A percentile compares a stretch with the other conserved stretches of the same genome.
Evolutionary conservation across 345 rosid species (phyloP).

Genomic region (Turritis glabra): DNA sequence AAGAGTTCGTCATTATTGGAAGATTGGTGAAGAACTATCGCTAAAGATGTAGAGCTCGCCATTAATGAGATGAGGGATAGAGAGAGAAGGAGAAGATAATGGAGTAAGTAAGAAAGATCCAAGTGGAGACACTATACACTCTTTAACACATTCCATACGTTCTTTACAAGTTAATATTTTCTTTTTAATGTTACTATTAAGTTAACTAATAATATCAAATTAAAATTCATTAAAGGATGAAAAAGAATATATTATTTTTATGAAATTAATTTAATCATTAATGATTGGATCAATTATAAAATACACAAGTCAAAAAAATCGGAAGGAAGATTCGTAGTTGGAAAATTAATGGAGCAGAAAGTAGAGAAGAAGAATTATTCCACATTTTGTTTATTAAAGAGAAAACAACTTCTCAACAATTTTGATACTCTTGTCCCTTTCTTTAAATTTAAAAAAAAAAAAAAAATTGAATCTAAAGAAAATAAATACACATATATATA

Average conservation of each 20-base stretch:
- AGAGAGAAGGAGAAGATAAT: slow-evolving; percentile 23
- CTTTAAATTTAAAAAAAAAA: background rate
- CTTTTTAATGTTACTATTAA: background rate
- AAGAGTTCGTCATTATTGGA: slow-evolving; percentile 66
- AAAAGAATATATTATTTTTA: background rate
- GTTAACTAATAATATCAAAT: background rate
- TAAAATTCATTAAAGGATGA: background rate
- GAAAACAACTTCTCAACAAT: slow-evolving; percentile 37
- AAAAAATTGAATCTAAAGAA: background rate
- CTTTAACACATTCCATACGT: slow-evolving; percentile 31
- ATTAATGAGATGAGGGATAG: slow-evolving; percentile 16
- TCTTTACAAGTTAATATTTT: slow-evolving; percentile 18
- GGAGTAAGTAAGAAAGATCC: slow-evolving; percentile 33
- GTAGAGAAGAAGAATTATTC: slow-evolving; percentile 18
- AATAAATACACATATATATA: background rate
- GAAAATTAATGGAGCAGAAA: slow-evolving; percentile 32
- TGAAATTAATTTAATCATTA: slow-evolving; percentile 5
- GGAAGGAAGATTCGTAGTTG: slow-evolving; percentile 21
- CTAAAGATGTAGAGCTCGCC: slow-evolving; percentile 50
- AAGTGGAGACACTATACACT: slow-evolving; percentile 30
- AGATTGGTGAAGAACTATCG: slow-evolving; percentile 46
- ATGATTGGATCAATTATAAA: background rate
- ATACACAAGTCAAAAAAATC: slow-evolving; percentile 13
- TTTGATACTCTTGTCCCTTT: slow-evolving; percentile 23
- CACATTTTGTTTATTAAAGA: slow-evolving; percentile 32